These are phyloP conservation scores for Acidiella bohemica DNA, from an alignment of 495 filamentous ascomycete genomes.

Conservation along the genomic window DNA sequence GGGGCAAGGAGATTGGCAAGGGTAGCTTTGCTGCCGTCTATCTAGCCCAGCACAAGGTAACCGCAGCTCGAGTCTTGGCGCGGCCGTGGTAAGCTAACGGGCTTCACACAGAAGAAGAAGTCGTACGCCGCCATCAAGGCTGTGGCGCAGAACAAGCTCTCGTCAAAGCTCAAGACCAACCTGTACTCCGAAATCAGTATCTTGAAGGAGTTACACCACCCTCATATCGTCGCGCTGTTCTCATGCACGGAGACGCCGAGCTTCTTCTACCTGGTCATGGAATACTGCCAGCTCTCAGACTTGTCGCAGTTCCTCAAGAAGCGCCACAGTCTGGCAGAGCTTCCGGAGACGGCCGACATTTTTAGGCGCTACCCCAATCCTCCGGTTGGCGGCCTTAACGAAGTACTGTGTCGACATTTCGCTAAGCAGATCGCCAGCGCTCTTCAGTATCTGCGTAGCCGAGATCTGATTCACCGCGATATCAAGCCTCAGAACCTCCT, in stretches of 20 bases:
- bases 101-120: constrained; percentile 34
- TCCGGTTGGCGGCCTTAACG: constrained; percentile 68
- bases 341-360: constrained; percentile 69
- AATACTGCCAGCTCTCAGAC: constrained; percentile 92
- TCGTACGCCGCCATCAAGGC: constrained; percentile 87
- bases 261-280: constrained; percentile 95
- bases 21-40: constrained; percentile 95
- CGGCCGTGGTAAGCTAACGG: no score
- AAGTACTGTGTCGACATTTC: constrained; percentile 89
- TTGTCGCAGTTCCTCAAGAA: constrained; percentile 91
- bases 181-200: constrained; percentile 91
- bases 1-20: constrained; percentile 77
- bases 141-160: constrained; percentile 75
- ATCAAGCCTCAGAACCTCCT: constrained; percentile 96
- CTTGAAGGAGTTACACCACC: constrained; percentile 79
- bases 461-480: constrained; percentile 86
- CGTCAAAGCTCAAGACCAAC: constrained; percentile 91
- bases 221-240: constrained; percentile 91
- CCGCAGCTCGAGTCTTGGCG: no score
- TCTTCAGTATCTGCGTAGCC: constrained; percentile 68
- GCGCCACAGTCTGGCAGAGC: constrained; percentile 58
- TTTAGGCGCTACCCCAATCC: constrained; percentile 81
- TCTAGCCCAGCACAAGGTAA: constrained; percentile 68
- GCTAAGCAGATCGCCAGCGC: constrained; percentile 90
- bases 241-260: constrained; percentile 74